Base-by-base conservation (phyloP, 371 early-diverging fungal genomes). In the Mortierella sp. region DNA sequence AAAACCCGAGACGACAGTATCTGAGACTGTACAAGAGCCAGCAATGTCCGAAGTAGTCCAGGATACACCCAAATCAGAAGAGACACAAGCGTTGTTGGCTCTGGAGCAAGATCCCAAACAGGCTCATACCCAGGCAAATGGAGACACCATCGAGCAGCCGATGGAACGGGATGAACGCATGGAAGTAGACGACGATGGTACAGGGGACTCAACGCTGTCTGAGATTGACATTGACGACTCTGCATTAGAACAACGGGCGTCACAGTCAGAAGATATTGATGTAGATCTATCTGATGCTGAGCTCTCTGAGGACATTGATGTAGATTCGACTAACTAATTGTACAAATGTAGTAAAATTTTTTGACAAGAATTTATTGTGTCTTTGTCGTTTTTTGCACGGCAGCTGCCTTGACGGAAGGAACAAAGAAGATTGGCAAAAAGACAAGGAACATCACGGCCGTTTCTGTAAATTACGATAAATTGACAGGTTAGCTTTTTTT, bases 361-460 rank as follows among this genome's bases (percentile, higher is more conserved):
- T 39, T 39, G 10, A 43, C 45, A 43, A 14, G 45, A 43, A 16
- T 61, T 43, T 73, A 78, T 43, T 66, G 74, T 16, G 59, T 66
- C 59, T 78, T 78, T 1, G 67, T 49, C 57, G 66, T 67, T 51
- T 63, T 63, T 4, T 54, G 20, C 3, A 51, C 24, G 14, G 62
- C 26, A 37, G 26, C 24, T n/a, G 66, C 58, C 49, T 63, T 62
- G 62, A 66, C 64, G 16, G 73, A 59, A 16, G 78, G 78, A 22
- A 78, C 59, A 28, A 78, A 51, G 45, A 63, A 64, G 47, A 78
- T 70, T 6, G 78, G 74, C 28, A 78, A n/a, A 28, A 58, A 66
- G 16, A 78, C 78, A 35, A 78, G 24, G 55, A 78, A 64, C 74
- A 78, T 73, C 43, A 78, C 78, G 5, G 67, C 64, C n/a, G n/a